Evolutionary conservation across 257 asterid species (phyloP).

Genomic region (Solanum dulcamara): DNA sequence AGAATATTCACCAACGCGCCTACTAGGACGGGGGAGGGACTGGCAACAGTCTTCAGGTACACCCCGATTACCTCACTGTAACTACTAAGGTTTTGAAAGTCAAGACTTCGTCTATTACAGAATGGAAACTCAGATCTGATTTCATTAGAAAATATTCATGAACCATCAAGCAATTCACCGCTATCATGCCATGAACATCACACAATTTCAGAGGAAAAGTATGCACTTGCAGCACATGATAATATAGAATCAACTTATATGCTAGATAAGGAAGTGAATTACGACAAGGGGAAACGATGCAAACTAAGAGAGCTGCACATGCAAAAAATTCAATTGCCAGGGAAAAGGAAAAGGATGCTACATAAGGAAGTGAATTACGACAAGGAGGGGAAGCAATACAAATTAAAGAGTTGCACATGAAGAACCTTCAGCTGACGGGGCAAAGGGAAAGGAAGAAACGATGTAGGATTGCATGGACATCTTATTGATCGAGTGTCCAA

Average conservation of each 20-base stretch:
- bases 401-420: neutral
- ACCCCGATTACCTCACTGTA: neutral
- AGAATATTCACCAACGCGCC: neutral
- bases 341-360: neutral
- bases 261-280: neutral
- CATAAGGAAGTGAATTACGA: neutral
- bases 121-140: neutral
- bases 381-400: neutral
- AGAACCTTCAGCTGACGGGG: neutral
- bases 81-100: neutral
- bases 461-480: neutral
- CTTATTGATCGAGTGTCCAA: neutral
- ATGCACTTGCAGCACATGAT: neutral
- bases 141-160: neutral
- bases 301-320: neutral
- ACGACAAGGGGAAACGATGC: neutral
- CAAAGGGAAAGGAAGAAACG: neutral
- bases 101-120: neutral
- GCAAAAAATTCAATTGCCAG: neutral
- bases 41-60: neutral
- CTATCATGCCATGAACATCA: neutral
- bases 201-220: neutral
- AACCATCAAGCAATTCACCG: neutral
- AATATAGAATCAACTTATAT: neutral
- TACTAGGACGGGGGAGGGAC: neutral